phyloP scores from a whole-genome alignment of 805 yeast species.

The Wickerhamomyces mucosus region DNA sequence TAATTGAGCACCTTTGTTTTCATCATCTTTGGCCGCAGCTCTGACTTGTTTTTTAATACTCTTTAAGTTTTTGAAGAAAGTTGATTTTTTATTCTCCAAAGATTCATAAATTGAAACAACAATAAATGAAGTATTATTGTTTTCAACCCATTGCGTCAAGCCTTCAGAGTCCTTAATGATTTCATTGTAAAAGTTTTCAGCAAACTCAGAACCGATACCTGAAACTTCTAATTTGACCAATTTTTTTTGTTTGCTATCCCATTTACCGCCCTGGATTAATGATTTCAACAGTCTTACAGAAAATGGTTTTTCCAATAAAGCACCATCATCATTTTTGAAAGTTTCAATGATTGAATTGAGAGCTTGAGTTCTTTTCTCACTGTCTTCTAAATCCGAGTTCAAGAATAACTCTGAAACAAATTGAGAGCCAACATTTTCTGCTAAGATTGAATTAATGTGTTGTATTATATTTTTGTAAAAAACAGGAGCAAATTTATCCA shows the following conservation, averaged over 20 bases:
- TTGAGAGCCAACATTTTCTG: conserved; percentile 77
- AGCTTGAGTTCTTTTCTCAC: conserved; percentile 34
- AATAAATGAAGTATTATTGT: conserved; percentile 66
- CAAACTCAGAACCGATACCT: conserved; percentile 52
- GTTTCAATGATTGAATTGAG: conserved; percentile 47
- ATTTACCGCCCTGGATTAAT: conserved; percentile 77
- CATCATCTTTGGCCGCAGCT: conserved; percentile 28
- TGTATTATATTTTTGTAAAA: conserved; percentile 47
- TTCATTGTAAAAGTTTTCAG: conserved; percentile 40
- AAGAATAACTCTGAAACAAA: conserved; percentile 67
- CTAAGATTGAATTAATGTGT: conserved; percentile 41
- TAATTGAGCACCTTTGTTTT: conserved; percentile 59
- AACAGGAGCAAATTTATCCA: conserved; percentile 54
- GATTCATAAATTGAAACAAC: conserved; percentile 73
- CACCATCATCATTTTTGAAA: conserved; percentile 61
- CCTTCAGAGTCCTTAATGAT: conserved; percentile 38
- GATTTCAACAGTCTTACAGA: conserved; percentile 66
- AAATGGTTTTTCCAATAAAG: conserved; percentile 62
- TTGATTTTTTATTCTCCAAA: conserved; percentile 36
- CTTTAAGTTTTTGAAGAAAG: conserved; percentile 46
- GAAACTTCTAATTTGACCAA: conserved; percentile 34
- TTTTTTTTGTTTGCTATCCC: conserved; percentile 56
- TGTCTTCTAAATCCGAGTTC: conserved; percentile 37
- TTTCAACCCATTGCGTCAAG: conserved; percentile 59
- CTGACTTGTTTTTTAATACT: conserved; percentile 34